Evolutionary conservation across 2,329 filamentous ascomycete genomes (phyloP), one percentile per base, ranked within the genome.

Genomic region (Aureobasidium vineae): DNA sequence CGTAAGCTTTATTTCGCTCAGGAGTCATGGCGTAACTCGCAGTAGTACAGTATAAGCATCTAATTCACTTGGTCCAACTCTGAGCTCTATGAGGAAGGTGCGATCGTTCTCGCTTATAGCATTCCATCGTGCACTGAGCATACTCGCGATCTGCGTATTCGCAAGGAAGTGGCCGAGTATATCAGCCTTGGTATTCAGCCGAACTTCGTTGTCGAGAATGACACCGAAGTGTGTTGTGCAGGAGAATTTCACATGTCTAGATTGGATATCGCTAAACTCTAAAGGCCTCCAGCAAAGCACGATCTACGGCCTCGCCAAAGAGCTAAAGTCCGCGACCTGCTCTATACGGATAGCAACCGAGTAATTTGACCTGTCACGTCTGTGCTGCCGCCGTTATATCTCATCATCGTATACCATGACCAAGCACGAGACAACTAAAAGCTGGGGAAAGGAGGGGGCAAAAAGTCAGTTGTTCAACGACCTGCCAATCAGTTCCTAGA

Each of bases 161-260:
- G 56, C 19, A 31, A 47, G n/a, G 21, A 33, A 19, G 6, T 31
- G 26, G 31, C 28, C 41, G 19, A 43, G 23, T 23, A 60, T 36
- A 60, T 60, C 56, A 60, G 41, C 56, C 56, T 60, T 60, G n/a
- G 47, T 47, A 47, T 47, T 60, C 56, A 47, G n/a, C 56, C 56
- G 56, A 60, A 36, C 19, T 16, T 8, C 26, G 13, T 16, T 16
- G 23, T 47, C 23, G 28, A 60, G 11, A 47, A 36, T 13, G 8
- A 43, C 26, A 47, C 26, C 41, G 56, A 36, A 40, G 56, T 36
- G 19, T 60, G 28, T 16, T 36, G 23, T 41, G 33, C 36, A 41
- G 33, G 36, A 40, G n/a, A 5, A 41, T 21, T 19, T 28, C 26
- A 47, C 56, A 19, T 60, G 56, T 47, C 56, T 36, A 47, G 40